These are phyloP conservation scores for Kockiozyma suomiensis DNA, from an alignment of 805 yeast species.

Conservation along the genomic window DNA sequence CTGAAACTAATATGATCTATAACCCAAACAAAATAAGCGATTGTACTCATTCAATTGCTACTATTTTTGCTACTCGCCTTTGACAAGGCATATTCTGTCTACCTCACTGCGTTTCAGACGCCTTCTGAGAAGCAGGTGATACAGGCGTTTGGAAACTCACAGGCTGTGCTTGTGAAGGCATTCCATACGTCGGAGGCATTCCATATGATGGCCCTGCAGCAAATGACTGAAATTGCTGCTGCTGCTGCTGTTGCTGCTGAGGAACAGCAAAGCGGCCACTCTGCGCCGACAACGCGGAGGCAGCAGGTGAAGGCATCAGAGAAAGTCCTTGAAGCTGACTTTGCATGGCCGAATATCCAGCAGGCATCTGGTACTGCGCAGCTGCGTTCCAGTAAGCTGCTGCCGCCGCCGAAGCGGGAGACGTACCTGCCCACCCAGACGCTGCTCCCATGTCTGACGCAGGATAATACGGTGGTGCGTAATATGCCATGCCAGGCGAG, in stretches of 20 bases:
- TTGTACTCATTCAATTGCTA: too few relatives aligned
- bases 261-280: conserved; percentile 3
- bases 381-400: conserved; percentile 18
- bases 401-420: conserved; percentile 7
- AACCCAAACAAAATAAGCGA: too few relatives aligned
- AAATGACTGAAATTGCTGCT: neutral
- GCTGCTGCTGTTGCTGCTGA: neutral
- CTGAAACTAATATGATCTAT: neutral
- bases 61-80: too few relatives aligned
- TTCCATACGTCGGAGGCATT: neutral
- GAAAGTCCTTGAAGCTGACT: conserved; percentile 13
- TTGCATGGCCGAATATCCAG: conserved; percentile 1
- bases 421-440: neutral
- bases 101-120: too few relatives aligned
- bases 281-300: conserved; percentile 9
- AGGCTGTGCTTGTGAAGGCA: neutral
- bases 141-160: too few relatives aligned
- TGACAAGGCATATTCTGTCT: too few relatives aligned
- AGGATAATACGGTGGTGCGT: conserved; percentile 1
- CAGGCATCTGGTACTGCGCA: conserved; percentile 2
- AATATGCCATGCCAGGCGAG: conserved; percentile 1
- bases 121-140: too few relatives aligned
- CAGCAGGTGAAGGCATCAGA: conserved; percentile 8
- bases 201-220: neutral
- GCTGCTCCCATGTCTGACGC: neutral